Base-by-base conservation (phyloP, 305 asterid species). In the Fraxinus angustifolia region DNA sequence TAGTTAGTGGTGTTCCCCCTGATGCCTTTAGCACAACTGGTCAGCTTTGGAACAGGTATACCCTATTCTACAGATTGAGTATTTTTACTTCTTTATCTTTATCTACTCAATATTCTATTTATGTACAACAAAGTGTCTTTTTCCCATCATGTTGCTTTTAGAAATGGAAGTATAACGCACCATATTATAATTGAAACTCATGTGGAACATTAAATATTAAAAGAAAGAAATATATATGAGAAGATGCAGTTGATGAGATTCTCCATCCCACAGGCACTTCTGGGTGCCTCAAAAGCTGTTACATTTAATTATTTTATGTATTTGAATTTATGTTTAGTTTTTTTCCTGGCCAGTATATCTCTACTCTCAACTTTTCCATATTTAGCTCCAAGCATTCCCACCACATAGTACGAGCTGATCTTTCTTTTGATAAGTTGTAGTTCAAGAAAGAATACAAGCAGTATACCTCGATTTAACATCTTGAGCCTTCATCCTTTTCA, bases 21-120 rank as follows among this genome's bases (percentile, higher is more conserved):
- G 98, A 96, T 83, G 98, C 97, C 82, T 96, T 96, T 85, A 96
- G 99, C 84, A 91, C 90, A 84, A 94, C 98, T 82, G 99, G 98
- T 80, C 99, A 96, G 89, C 97, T 96, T 30, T 96, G 98, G 99
- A 92, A 91, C 94, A 96, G 98, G 99, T 94, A 26, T 68, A 77
- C 82, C 56, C 83, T 72, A 71, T 78, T 83, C 82, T 76, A 17
- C 73, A 73, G 77, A 81, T 75, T 78, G 8, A 73, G 16, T 26
- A 67, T 33, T 4, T 30, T 65, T 72, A 17, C 70, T 82, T 42
- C 56, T 67, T 31, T 65, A 35, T 72, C 68, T 73, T 31, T 72
- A 35, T 72, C 68, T 73, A 48, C 82, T 80, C 16, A 50, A 2
- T 80, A 67, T 11, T 78, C 65, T 31, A 8, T 5, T 70, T 0